phyloP scores from a whole-genome alignment of 1,284 basidiomycete genomes.

The Heterobasidion parviporum region DNA sequence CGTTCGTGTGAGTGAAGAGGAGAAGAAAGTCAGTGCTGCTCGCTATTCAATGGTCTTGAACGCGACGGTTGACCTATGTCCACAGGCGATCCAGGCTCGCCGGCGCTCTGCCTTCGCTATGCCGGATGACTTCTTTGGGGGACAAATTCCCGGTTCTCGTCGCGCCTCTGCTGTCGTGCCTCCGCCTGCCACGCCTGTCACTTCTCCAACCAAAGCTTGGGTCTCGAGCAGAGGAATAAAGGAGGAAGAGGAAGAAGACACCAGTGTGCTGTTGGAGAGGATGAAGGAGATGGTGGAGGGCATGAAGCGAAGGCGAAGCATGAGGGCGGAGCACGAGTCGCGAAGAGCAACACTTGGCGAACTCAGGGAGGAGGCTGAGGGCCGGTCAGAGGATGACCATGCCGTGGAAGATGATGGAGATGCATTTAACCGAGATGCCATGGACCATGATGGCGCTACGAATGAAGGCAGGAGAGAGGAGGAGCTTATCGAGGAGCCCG shows the following conservation, averaged over 20 bases:
- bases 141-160: slow-evolving; percentile 36
- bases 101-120: slow-evolving; percentile 45
- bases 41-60: background rate
- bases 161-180: slow-evolving; percentile 13
- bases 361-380: slow-evolving; percentile 4
- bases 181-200: slow-evolving; percentile 1
- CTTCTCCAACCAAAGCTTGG: slow-evolving; percentile 15
- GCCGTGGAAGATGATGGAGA: background rate
- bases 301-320: slow-evolving; percentile 47
- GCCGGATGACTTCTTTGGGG: slow-evolving; percentile 44
- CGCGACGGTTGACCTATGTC: background rate
- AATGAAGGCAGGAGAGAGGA: background rate
- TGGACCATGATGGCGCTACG: background rate
- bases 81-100: slow-evolving; percentile 51
- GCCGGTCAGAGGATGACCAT: slow-evolving; percentile 1
- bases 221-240: slow-evolving; percentile 13
- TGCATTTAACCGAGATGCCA: background rate
- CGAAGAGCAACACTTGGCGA: background rate
- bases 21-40: slow-evolving; percentile 32
- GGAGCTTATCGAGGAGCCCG: slow-evolving; percentile 2
- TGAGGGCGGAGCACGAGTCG: slow-evolving; percentile 17
- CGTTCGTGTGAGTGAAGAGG: slow-evolving; percentile 35
- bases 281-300: slow-evolving; percentile 57
- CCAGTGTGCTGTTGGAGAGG: slow-evolving; percentile 43
- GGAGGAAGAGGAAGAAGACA: slow-evolving; percentile 32